These are phyloP conservation scores for Malus hybrid DNA, from an alignment of 331 rosid genomes.

Conservation along the genomic window DNA sequence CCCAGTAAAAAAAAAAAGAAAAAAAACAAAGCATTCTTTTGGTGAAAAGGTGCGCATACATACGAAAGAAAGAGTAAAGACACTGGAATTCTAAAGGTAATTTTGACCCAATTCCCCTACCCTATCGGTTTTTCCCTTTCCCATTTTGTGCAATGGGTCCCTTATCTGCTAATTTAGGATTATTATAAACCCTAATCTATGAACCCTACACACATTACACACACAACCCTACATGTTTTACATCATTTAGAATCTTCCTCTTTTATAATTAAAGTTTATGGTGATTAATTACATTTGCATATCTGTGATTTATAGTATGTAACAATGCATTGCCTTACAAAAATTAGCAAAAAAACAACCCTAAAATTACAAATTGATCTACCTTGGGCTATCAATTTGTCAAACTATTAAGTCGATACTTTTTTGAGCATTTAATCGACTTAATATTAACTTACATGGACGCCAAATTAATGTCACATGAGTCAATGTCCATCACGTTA, in stretches of 20 bases:
- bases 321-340: not conserved
- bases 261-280: not conserved
- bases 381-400: not conserved
- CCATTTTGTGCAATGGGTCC: conserved; percentile 4
- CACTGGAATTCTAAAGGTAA: conserved; percentile 25
- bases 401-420: not conserved
- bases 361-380: not conserved
- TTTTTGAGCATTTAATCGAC: too few species aligned
- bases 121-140: conserved; percentile 5
- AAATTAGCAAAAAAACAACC: not conserved
- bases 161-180: not conserved
- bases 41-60: conserved; percentile 27
- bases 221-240: conserved; percentile 1
- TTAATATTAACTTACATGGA: not conserved
- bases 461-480: too few species aligned
- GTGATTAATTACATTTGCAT: not conserved
- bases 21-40: not conserved
- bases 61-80: conserved; percentile 13
- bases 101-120: conserved; percentile 31
- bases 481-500: too few species aligned
- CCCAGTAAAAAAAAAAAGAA: not conserved
- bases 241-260: not conserved
- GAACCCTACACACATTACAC: not conserved
- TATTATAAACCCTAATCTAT: not conserved
- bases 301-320: not conserved